phyloP scores from a whole-genome alignment of 2,329 filamentous ascomycete species.

The Pseudogymnoascus sp. region DNA sequence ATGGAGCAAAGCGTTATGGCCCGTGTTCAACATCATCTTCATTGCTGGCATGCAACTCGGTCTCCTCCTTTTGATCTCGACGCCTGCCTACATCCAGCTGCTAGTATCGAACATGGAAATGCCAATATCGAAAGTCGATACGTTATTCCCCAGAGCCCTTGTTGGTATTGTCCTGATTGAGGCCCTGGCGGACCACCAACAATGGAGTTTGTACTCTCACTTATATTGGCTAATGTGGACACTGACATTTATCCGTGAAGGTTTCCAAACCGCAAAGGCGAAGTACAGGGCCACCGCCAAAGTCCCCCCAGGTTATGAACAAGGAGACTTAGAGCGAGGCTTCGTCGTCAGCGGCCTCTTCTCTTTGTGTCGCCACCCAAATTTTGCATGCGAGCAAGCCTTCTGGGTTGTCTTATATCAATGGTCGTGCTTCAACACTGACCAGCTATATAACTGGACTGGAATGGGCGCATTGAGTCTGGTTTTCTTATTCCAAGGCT shows the following conservation, averaged over 20 bases:
- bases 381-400: constrained; percentile 85
- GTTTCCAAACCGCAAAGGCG: constrained; percentile 74
- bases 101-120: constrained; percentile 59
- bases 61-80: constrained; percentile 68
- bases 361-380: constrained; percentile 84
- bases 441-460: constrained; percentile 70
- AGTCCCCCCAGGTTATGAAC: constrained; percentile 55
- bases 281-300: constrained; percentile 66
- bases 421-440: constrained; percentile 72
- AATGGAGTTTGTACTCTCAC: constrained; percentile 56
- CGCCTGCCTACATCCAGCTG: constrained; percentile 77
- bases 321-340: constrained; percentile 77
- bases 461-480: constrained; percentile 61
- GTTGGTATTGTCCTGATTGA: constrained; percentile 56
- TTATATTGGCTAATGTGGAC: background rate
- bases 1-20: constrained; percentile 60
- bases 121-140: constrained; percentile 45
- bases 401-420: constrained; percentile 85
- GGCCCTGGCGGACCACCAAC: constrained; percentile 81
- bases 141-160: constrained; percentile 46
- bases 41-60: constrained; percentile 79
- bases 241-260: constrained; percentile 32
- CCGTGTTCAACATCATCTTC: constrained; percentile 81
- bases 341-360: constrained; percentile 81
- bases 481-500: constrained; percentile 77